Base-by-base conservation (phyloP, 257 asterid species). In the Fraxinus americana region DNA sequence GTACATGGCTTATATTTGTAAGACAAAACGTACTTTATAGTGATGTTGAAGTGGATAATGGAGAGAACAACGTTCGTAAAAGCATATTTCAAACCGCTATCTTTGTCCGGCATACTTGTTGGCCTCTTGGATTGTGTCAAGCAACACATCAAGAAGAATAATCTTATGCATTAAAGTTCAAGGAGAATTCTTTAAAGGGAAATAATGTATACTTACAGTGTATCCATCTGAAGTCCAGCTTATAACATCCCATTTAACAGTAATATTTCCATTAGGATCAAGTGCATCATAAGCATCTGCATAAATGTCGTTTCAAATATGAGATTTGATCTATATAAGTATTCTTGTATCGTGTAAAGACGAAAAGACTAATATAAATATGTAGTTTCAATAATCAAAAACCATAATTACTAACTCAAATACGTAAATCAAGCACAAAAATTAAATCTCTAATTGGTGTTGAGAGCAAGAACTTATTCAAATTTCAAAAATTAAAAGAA, bases 211-310 rank as follows among this genome's bases (percentile, higher is more conserved):
- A 70, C 96, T 86, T 81, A 89, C 96, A 17, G 25, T 23, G 74
- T 91, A 87, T 66, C 91, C 96, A 85, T 89, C 93, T 5, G 83
- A 23, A 43, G 79, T 89, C 93, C 93, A 87, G 71, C 66, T 77
- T 30, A 69, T 80, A 19, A 91, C 19, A 70, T 91, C 96, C 93
- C 96, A 91, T 79, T 86, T 91, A 35, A 91, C 57, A 3, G 91
- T 86, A 67, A 91, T 83, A 63, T 88, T 88, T 29, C 91, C 96
- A 71, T 32, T 73, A 8, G 91, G 92, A 80, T 87, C 96, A 29
- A 88, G 85, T 35, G 87, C 75, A 75, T 90, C 94, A 78, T 86
- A 85, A 63, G 69, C 35, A 74, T 88, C 92, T 90, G 88, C 82
- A 86, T 52, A 59, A 73, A 50, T 70, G 23, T 7, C 72, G 2